These are phyloP conservation scores for Limnanthes douglasii DNA, from an alignment of 345 rosid genomes.

Conservation along the genomic window DNA sequence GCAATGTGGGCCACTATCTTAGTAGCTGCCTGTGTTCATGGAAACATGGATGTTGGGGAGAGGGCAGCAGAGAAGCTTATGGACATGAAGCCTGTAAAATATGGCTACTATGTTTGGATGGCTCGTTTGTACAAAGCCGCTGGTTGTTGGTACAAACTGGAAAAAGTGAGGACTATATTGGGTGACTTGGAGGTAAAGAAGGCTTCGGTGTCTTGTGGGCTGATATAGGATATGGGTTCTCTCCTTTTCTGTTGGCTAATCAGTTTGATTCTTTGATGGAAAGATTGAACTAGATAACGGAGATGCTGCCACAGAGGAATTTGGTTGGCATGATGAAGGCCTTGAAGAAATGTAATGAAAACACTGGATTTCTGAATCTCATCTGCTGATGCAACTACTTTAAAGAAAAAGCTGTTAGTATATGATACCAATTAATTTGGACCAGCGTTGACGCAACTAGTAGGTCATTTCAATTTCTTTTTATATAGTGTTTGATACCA, in stretches of 20 bases:
- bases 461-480: too few species aligned
- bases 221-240: constrained; percentile 35
- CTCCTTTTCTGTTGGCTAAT: constrained; percentile 33
- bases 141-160: constrained; percentile 51
- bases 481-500: too few species aligned
- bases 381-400: too few species aligned
- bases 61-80: constrained; percentile 67
- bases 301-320: constrained; percentile 11
- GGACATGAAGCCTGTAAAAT: constrained; percentile 40
- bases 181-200: constrained; percentile 57
- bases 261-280: constrained; percentile 38
- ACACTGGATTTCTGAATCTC: too few species aligned
- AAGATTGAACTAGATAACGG: constrained; percentile 46
- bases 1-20: constrained; percentile 62
- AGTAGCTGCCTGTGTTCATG: constrained; percentile 45
- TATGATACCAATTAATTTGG: too few species aligned
- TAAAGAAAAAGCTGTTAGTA: too few species aligned
- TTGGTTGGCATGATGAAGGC: constrained; percentile 18
- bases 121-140: constrained; percentile 68
- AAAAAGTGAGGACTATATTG: constrained; percentile 49
- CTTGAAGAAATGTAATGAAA: constrained; percentile 18
- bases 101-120: constrained; percentile 54
- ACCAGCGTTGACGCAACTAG: too few species aligned
- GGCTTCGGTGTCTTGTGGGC: constrained; percentile 70
- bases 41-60: constrained; percentile 46